Percentiles rank a stretch among this genome's conserved stretches.
phyloP scores from a whole-genome alignment of 768 basidiomycete genomes.

The Stropharia rugosoannulata region DNA sequence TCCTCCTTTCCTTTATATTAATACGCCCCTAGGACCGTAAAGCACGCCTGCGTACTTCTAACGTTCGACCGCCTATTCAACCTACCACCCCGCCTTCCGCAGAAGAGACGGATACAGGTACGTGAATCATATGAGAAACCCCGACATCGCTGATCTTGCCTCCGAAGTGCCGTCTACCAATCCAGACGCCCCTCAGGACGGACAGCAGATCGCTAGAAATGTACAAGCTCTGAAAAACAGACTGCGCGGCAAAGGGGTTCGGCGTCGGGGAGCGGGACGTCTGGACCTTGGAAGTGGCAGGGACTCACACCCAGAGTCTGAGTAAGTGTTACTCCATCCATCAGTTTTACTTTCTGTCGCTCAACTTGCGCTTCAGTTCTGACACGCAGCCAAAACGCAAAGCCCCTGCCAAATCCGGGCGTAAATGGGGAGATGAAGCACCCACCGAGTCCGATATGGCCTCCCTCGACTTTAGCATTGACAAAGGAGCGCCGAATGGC shows the following conservation, averaged over 20 bases:
- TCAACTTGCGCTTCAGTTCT: conserved; percentile 39
- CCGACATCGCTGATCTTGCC: conserved; percentile 41
- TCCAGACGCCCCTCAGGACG: conserved; percentile 60
- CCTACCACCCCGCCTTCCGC: conserved; percentile 47
- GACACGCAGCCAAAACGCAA: conserved; percentile 64
- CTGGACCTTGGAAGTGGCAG: conserved; percentile 50
- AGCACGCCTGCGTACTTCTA: conserved; percentile 51
- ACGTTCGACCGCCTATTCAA: conserved; percentile 31
- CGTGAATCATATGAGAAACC: not conserved
- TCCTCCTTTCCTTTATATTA: not conserved
- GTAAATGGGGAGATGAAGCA: conserved; percentile 90
- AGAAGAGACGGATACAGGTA: conserved; percentile 63
- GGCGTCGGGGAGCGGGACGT: conserved; percentile 53
- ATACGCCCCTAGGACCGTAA: conserved; percentile 61
- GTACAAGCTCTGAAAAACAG: conserved; percentile 88
- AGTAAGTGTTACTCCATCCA: conserved; percentile 46
- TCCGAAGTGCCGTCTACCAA: conserved; percentile 32
- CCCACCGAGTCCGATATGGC: conserved; percentile 90
- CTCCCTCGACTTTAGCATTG: conserved; percentile 81
- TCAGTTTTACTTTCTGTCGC: not conserved
- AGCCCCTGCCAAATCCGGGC: conserved; percentile 65
- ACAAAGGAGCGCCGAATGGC: conserved; percentile 42
- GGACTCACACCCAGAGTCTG: conserved; percentile 65
- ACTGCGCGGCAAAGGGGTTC: conserved; percentile 71
- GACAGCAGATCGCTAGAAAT: conserved; percentile 90